These are phyloP conservation scores for Hemisphaericaspora xylofermentans DNA, from an alignment of 1,139 yeast species.

Conservation along the genomic window DNA sequence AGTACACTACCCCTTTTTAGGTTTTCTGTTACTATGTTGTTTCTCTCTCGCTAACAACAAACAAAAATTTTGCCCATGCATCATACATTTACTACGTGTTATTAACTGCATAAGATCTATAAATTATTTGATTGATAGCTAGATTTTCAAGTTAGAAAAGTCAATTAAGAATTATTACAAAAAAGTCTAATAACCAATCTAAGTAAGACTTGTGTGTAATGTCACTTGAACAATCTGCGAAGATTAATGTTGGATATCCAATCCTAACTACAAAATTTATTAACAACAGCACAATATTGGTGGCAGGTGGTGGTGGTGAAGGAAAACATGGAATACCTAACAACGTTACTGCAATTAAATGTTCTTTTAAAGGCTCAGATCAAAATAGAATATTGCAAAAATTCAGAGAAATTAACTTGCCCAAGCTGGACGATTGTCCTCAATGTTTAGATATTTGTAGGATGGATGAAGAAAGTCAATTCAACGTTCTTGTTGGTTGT, in stretches of 20 bases:
- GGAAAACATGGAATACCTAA: slow-evolving; percentile 86
- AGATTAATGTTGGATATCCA: slow-evolving; percentile 72
- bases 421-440: slow-evolving; percentile 70
- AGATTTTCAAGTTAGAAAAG: too few species aligned
- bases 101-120: too few species aligned
- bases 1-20: too few species aligned
- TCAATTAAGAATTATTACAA: too few species aligned
- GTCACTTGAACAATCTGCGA: slow-evolving; percentile 38
- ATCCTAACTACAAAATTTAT: slow-evolving; percentile 75
- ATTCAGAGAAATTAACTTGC: slow-evolving; percentile 61
- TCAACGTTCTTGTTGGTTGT: slow-evolving; percentile 66
- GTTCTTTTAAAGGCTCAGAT: slow-evolving; percentile 53
- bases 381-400: slow-evolving; percentile 54
- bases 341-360: slow-evolving; percentile 69
- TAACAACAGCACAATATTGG: slow-evolving; percentile 59
- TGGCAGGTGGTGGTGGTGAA: slow-evolving; percentile 95
- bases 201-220: slow-evolving; percentile 14
- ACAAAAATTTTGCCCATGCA: too few species aligned
- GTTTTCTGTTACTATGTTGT: too few species aligned
- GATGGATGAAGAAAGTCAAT: slow-evolving; percentile 21
- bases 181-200: too few species aligned
- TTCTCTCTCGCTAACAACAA: too few species aligned
- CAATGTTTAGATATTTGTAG: slow-evolving; percentile 60
- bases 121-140: too few species aligned
- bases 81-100: too few species aligned